Percentiles rank a stretch among this genome's conserved stretches.
Conservation (phyloP, 2,329 filamentous ascomycete species). For the Orbilia brochopaga region DNA sequence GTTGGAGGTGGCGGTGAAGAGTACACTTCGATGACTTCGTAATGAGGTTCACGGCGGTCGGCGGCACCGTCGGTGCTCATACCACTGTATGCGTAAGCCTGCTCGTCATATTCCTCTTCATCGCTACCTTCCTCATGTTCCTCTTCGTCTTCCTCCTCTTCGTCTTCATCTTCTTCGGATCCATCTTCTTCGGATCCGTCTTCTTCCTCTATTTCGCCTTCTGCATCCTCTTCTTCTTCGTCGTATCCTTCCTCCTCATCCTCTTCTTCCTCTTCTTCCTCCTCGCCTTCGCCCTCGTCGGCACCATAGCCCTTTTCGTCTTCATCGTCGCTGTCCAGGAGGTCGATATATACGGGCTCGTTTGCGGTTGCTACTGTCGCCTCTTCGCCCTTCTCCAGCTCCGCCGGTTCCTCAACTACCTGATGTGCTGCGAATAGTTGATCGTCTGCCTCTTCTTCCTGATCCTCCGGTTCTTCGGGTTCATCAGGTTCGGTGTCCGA, state of each 20-base stretch:
- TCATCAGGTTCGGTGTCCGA: conserved; percentile 35
- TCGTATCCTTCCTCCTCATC: conserved; percentile 1
- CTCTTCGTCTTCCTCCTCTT: conserved; percentile 11
- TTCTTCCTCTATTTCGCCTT: conserved; percentile 1
- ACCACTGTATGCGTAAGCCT: neutral
- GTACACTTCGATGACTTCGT: conserved; percentile 25
- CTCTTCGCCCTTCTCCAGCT: neutral
- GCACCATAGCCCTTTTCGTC: neutral
- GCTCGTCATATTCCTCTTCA: conserved; percentile 11
- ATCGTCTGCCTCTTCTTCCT: neutral
- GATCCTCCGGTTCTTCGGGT: neutral
- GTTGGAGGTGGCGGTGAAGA: conserved; percentile 23
- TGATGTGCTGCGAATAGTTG: neutral
- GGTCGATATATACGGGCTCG: neutral
- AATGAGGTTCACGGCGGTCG: conserved; percentile 2
- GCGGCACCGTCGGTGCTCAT: neutral
- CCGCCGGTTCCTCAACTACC: neutral
- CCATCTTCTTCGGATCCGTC: neutral
- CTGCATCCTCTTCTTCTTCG: neutral
- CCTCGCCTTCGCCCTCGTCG: neutral
- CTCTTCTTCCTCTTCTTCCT: neutral
- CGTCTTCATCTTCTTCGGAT: conserved; percentile 15
- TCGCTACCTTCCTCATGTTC: conserved; percentile 8
- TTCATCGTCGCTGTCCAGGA: conserved; percentile 3
- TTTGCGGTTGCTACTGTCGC: neutral